These are phyloP conservation scores for Falciphora oryzae DNA, from an alignment of 2,329 filamentous ascomycete genomes.

Conservation along the genomic window DNA sequence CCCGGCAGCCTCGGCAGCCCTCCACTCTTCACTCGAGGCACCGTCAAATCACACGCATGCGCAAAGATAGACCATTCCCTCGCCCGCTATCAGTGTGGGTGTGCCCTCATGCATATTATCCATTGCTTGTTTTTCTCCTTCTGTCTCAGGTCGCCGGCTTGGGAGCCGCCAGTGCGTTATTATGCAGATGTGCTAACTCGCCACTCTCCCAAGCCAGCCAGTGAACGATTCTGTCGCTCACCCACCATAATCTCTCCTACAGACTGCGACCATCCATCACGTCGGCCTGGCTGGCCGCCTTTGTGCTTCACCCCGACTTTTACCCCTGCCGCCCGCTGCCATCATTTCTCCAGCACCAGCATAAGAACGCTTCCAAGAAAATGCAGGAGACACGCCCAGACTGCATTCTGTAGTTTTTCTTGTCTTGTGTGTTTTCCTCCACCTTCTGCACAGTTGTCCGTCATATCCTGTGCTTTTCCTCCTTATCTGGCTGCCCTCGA, in stretches of 20 bases:
- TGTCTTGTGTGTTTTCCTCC: neutral
- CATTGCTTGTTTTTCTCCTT: neutral
- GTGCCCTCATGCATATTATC: neutral
- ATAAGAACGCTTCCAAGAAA: neutral
- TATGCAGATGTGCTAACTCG: neutral
- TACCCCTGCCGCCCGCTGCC: neutral
- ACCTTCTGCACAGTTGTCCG: neutral
- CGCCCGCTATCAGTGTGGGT: neutral
- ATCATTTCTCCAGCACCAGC: neutral
- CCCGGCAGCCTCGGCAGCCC: no score
- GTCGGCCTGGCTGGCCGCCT: neutral
- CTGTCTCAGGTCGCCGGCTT: neutral
- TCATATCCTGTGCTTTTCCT: neutral
- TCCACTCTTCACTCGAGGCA: neutral
- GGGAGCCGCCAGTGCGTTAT: neutral
- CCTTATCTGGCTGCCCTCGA: neutral
- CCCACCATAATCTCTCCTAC: neutral
- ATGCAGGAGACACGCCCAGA: neutral
- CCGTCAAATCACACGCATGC: neutral
- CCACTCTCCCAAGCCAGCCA: neutral
- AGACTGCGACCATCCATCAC: neutral
- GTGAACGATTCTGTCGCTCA: neutral
- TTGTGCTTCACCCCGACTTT: neutral
- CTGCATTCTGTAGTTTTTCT: neutral
- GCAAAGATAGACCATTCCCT: no score